Conservation (phyloP, 805 yeast genomes). For the Zygosaccharomyces pseudorouxii region DNA sequence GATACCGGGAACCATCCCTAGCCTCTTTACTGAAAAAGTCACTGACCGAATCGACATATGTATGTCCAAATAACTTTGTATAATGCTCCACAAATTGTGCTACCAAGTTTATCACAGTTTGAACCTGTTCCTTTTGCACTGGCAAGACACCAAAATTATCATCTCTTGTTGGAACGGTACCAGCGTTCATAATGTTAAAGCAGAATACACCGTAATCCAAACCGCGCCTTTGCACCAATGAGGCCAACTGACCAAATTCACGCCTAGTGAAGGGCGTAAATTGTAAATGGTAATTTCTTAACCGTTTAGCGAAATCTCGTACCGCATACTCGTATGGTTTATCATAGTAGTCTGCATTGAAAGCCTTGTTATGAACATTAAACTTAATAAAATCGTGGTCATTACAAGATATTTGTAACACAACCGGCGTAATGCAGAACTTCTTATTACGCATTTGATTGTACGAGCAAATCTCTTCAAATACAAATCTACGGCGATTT, state of each 20-base stretch:
- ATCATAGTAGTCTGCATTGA: slow-evolving; percentile 55
- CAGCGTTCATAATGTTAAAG: slow-evolving; percentile 23
- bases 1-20: slow-evolving; percentile 8
- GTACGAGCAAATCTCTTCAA: slow-evolving; percentile 22
- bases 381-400: slow-evolving; percentile 48
- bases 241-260: slow-evolving; percentile 21
- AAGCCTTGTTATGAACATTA: slow-evolving; percentile 62
- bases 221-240: slow-evolving; percentile 12
- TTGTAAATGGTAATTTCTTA: slow-evolving; percentile 43
- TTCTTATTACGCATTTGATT: slow-evolving; percentile 14
- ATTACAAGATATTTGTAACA: slow-evolving; percentile 58
- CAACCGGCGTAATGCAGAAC: slow-evolving; percentile 42
- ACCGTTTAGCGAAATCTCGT: slow-evolving; percentile 54
- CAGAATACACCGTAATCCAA: slow-evolving; percentile 19
- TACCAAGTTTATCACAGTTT: slow-evolving; percentile 16
- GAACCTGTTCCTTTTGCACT: slow-evolving; percentile 12
- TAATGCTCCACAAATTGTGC: slow-evolving; percentile 24
- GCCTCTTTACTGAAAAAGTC: slow-evolving; percentile 15
- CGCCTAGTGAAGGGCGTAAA: slow-evolving; percentile 25
- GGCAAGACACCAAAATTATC: slow-evolving; percentile 16
- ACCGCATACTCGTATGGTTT: slow-evolving; percentile 50
- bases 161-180: slow-evolving; percentile 13
- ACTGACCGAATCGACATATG: slow-evolving; percentile 22
- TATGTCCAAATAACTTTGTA: slow-evolving; percentile 20
- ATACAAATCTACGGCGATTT: slow-evolving; percentile 36